Conservation (phyloP, 192 early-diverging fungal species). For the Dispira parvispora region DNA sequence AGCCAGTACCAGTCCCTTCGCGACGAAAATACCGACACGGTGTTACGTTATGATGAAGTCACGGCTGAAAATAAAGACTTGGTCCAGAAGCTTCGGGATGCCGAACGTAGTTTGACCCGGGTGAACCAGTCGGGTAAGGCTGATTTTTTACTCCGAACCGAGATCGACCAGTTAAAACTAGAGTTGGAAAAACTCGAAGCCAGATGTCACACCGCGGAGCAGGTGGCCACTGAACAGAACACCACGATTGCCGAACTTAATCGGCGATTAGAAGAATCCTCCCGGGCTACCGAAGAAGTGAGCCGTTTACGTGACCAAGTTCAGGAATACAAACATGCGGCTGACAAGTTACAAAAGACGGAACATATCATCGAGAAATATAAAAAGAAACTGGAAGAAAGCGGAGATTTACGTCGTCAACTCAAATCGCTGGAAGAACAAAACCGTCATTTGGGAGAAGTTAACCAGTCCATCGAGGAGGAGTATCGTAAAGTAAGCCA, state of each 20-base stretch:
- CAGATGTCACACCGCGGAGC: conserved; percentile 49
- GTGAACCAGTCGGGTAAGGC: conserved; percentile 57
- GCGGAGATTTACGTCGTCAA: conserved; percentile 57
- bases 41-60: conserved; percentile 50
- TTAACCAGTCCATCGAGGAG: conserved; percentile 64
- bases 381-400: conserved; percentile 87
- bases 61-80: conserved; percentile 53
- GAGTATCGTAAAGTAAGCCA: conserved; percentile 67
- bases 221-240: conserved; percentile 36
- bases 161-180: conserved; percentile 72
- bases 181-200: conserved; percentile 74
- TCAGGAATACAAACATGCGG: conserved; percentile 76
- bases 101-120: conserved; percentile 54
- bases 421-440: conserved; percentile 64
- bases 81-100: conserved; percentile 51
- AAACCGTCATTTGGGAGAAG: conserved; percentile 47
- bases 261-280: conserved; percentile 34
- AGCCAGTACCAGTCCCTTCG: conserved; percentile 42
- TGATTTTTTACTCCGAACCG: conserved; percentile 69
- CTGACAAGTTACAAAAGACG: conserved; percentile 82
- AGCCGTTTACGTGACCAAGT: conserved; percentile 69
- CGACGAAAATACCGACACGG: no score
- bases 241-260: conserved; percentile 47
- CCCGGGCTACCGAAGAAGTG: conserved; percentile 54
- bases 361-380: conserved; percentile 94